Evolutionary conservation across 371 early-diverging fungal species (phyloP).

Genomic region (Funneliformis caledonium): DNA sequence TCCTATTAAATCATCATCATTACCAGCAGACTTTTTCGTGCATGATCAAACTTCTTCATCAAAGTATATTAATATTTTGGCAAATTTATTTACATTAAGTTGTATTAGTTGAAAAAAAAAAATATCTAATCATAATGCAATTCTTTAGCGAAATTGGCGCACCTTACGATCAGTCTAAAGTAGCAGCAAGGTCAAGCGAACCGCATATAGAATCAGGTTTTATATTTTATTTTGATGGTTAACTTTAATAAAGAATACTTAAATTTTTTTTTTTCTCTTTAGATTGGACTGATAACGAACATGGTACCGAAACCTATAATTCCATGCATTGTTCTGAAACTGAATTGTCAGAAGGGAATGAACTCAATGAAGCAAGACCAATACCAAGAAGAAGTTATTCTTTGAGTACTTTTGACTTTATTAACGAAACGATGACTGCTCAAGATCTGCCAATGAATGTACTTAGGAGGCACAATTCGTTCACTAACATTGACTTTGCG

Average conservation of each 20-base stretch:
- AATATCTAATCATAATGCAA: not conserved
- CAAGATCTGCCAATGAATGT: not conserved
- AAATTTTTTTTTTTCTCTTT: not conserved
- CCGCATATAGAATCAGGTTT: not conserved
- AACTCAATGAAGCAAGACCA: not conserved
- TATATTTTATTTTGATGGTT: not conserved
- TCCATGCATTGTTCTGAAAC: not conserved
- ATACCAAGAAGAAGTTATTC: constrained; percentile 8
- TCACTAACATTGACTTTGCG: not conserved
- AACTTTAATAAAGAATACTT: not conserved
- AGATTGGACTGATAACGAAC: not conserved
- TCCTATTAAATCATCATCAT: constrained; percentile 11
- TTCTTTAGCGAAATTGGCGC: not conserved
- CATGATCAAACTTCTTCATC: not conserved
- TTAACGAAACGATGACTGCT: not conserved
- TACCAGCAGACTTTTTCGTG: not conserved
- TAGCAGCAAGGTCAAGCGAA: not conserved
- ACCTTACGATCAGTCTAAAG: not conserved
- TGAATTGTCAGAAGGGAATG: not conserved
- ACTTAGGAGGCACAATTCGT: constrained; percentile 17
- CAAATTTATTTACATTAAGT: not conserved
- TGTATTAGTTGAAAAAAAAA: too few species aligned
- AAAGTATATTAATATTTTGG: not conserved
- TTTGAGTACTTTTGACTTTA: not conserved
- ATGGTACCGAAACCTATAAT: not conserved